phyloP scores from a whole-genome alignment of 1,284 basidiomycete species.

The Cutaneotrichosporon spelunceum region DNA sequence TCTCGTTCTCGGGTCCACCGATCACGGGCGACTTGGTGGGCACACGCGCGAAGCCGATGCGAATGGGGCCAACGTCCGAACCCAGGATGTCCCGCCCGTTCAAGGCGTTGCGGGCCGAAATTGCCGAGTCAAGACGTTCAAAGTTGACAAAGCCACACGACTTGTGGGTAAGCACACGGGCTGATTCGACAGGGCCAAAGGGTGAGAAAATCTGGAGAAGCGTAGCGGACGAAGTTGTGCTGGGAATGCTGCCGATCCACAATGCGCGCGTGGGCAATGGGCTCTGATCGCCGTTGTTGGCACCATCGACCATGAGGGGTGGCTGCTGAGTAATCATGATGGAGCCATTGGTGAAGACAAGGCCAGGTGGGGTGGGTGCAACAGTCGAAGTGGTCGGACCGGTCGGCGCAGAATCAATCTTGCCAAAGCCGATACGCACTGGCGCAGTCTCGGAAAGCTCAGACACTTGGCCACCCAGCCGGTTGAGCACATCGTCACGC shows the following conservation, averaged over 20 bases:
- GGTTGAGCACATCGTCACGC: slow-evolving; percentile 92
- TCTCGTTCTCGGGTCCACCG: slow-evolving; percentile 36
- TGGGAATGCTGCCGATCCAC: slow-evolving; percentile 94
- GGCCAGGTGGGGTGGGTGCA: slow-evolving; percentile 56
- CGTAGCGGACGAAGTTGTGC: slow-evolving; percentile 84
- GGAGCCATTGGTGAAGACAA: slow-evolving; percentile 57
- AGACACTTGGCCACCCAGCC: slow-evolving; percentile 81
- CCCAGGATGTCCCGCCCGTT: slow-evolving; percentile 94
- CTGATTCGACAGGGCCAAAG: slow-evolving; percentile 95
- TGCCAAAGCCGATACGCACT: slow-evolving; percentile 95
- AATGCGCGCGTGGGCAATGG: slow-evolving; percentile 85
- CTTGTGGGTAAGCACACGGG: slow-evolving; percentile 90
- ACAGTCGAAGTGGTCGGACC: slow-evolving; percentile 70
- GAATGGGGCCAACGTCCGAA: slow-evolving; percentile 89
- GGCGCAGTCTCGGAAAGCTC: slow-evolving; percentile 88
- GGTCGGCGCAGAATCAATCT: slow-evolving; percentile 82
- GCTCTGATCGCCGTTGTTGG: slow-evolving; percentile 34
- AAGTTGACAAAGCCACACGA: slow-evolving; percentile 73
- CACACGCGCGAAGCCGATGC: slow-evolving; percentile 94
- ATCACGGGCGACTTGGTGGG: slow-evolving; percentile 64
- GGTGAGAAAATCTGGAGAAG: slow-evolving; percentile 82
- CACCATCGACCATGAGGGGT: slow-evolving; percentile 7
- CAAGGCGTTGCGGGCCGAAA: slow-evolving; percentile 86
- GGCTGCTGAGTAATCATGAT: slow-evolving; percentile 33
- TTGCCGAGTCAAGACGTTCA: slow-evolving; percentile 92